phyloP scores from a whole-genome alignment of 2,329 filamentous ascomycete genomes.

The Colletotrichum shisoi region DNA sequence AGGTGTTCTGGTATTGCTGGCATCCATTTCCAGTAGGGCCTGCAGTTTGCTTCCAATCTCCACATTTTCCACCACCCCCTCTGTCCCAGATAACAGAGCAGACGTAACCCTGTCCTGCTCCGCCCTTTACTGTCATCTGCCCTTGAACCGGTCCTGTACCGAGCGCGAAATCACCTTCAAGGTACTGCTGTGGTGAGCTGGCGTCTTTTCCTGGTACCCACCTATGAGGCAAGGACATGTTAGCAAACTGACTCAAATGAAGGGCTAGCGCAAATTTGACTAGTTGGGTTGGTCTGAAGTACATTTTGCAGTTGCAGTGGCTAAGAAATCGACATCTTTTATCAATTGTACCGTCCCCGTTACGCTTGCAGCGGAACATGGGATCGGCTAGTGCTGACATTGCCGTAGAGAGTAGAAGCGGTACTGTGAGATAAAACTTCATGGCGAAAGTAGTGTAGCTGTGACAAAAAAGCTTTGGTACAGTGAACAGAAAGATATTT shows the following conservation, averaged over 20 bases:
- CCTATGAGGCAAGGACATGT: background rate
- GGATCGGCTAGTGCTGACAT: background rate
- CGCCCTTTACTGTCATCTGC: background rate
- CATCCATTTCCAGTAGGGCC: background rate
- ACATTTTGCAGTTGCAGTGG: slow-evolving; percentile 4
- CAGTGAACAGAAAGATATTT: background rate
- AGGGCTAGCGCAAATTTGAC: too few species aligned
- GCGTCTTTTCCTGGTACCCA: background rate
- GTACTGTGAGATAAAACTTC: background rate
- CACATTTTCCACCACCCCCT: background rate
- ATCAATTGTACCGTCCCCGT: background rate
- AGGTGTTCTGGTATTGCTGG: background rate
- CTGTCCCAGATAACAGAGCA: background rate
- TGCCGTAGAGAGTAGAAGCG: background rate
- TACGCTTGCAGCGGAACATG: background rate
- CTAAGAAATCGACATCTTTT: background rate
- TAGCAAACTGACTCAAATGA: background rate
- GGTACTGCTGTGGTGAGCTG: background rate
- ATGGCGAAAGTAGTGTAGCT: background rate
- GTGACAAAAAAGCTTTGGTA: background rate
- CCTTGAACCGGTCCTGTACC: background rate
- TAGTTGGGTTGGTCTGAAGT: background rate
- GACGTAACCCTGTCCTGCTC: background rate
- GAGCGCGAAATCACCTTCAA: background rate
- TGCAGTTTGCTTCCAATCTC: background rate